Percentiles rank a stretch among this genome's conserved stretches.
Conservation (phyloP, 805 yeast species). For the Wickerhamiella brachini region DNA sequence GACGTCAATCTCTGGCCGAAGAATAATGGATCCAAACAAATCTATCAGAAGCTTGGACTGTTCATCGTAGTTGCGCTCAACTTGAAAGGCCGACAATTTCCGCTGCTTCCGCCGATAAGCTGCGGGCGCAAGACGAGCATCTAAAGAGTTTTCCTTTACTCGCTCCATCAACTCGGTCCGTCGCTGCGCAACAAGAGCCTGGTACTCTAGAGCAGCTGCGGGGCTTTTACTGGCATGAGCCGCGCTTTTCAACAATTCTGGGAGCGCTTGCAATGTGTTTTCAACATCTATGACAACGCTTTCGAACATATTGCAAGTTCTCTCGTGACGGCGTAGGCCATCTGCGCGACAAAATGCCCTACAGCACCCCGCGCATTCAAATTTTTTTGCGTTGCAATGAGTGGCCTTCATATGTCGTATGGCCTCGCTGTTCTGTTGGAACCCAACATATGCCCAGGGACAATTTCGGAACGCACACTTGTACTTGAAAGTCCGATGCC, state of each 20-base stretch:
- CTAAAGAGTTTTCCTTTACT: neutral
- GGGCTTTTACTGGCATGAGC: neutral
- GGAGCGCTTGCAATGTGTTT: neutral
- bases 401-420: neutral
- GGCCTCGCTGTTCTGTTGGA: neutral
- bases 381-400: neutral
- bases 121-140: neutral
- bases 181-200: neutral
- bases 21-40: neutral
- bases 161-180: neutral
- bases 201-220: neutral
- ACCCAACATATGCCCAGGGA: neutral
- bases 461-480: neutral
- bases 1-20: neutral
- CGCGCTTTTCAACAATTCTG: neutral
- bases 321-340: neutral
- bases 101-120: neutral
- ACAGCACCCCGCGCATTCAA: neutral
- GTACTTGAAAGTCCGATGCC: neutral
- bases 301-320: neutral
- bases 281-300: neutral
- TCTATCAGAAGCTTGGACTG: neutral
- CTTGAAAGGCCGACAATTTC: neutral
- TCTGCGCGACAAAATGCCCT: neutral
- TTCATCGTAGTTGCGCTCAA: neutral